Base-by-base conservation (phyloP, 331 rosid species). In the Spiraea crenata region DNA sequence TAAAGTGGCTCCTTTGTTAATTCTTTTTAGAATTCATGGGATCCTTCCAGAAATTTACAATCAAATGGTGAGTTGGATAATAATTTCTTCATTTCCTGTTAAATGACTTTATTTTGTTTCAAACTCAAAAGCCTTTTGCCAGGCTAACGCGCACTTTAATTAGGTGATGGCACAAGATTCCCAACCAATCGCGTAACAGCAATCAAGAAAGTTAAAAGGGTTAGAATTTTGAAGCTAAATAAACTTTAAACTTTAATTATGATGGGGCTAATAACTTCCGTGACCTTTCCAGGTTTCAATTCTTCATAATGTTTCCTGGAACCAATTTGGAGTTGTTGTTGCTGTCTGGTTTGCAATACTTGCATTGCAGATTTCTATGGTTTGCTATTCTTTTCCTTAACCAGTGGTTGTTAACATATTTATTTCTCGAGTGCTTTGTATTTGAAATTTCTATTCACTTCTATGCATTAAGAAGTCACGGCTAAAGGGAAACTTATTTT, bases 361-460 rank as follows among this genome's bases (percentile, higher is more conserved):
- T 8, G 82, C 58, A 3, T 40, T 77, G 40, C 82, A 77, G 57
- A 77, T 77, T 51, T 14, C 49, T 20, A 72, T 73, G 82, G 82
- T 69, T 35, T 17, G 31, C n/a, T n/a, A 42, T 13, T 40, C 15
- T 31, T 12, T 12, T 37, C 50, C 54, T 48, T 41, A 5, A n/a
- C 46, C 7, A 4, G 31, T 44, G 47, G 31, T 48, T 71, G 4
- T 42, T 42, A 3, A 42, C 41, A 57, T 64, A 41, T 41, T 41
- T 2, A 4, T 42, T 42, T 54, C 6, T 40, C 15, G 20, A 1
- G 25, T 34, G 20, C 41, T 61, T 61, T 39, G 7, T 16, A 39
- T 39, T 16, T 61, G 34, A 17, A 38, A 39, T 38, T n/a, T 38
- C 47, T 12, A 14, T 5, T 67, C 13, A 31, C 44, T 48, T 67